Conservation (phyloP, 768 basidiomycete species). For the Hericium rajendrae region DNA sequence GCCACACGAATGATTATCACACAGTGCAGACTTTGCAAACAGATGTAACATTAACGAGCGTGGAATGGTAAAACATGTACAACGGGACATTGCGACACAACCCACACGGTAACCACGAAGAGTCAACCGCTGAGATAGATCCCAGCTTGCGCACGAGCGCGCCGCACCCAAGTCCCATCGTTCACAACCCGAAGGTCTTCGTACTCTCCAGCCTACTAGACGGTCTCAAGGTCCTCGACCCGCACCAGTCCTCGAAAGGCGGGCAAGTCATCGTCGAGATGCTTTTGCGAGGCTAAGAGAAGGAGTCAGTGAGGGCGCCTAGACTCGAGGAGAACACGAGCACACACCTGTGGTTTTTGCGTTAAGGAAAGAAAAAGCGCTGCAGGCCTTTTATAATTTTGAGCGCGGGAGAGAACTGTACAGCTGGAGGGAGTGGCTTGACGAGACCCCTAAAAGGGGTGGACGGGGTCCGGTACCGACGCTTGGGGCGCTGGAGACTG, state of each 20-base stretch:
- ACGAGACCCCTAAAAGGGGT: constrained; percentile 14
- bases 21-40: no score
- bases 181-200: constrained; percentile 24
- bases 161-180: constrained; percentile 90
- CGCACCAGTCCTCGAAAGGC: constrained; percentile 56
- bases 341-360: constrained; percentile 57
- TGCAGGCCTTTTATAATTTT: constrained; percentile 18
- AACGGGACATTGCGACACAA: constrained; percentile 84
- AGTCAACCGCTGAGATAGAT: constrained; percentile 35
- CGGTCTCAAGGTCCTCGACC: constrained; percentile 87
- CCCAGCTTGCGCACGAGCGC: constrained; percentile 29
- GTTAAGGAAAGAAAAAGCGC: constrained; percentile 25
- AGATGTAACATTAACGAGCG: no score
- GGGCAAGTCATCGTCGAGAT: constrained; percentile 81
- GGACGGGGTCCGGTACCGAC: constrained; percentile 12
- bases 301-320: constrained; percentile 13
- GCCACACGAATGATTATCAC: no score
- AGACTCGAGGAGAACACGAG: neutral
- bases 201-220: constrained; percentile 69
- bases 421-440: constrained; percentile 23
- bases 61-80: constrained; percentile 39
- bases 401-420: constrained; percentile 24
- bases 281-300: constrained; percentile 63
- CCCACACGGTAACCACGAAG: constrained; percentile 66
- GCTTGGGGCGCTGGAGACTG: no score